Evolutionary conservation across 2,329 filamentous ascomycete genomes (phyloP), one percentile per base, ranked within the genome.

Genomic region (Helicocarpus griseus): DNA sequence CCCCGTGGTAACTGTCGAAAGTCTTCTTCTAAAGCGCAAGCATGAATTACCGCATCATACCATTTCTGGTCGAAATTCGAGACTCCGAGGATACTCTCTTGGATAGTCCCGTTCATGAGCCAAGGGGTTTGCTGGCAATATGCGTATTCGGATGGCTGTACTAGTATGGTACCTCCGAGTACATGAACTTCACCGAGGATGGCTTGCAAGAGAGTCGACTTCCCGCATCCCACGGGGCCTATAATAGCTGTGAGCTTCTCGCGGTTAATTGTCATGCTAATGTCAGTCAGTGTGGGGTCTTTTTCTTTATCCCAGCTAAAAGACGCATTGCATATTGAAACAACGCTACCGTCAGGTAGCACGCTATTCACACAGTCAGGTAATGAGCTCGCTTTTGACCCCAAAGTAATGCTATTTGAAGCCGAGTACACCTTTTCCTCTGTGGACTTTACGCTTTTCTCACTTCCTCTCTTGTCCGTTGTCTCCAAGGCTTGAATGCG

Each of bases 221-320:
- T 79, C 3, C 76, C 77, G 53, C 72, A 77, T 4, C 74, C 76
- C 22, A 76, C 73, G 14, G 76, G 75, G 14, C 75, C 76, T 51
- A 77, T 65, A 8, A 78, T 58, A 60, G 77, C 72, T 24, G 71
- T 74, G 46, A 77, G 66, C 52, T 69, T 72, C 33, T 67, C 67
- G 19, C 66, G 67, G 22, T 70, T 64, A 29, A 77, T 62, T 6
- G 57, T 61, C 31, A 76, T 56, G 6, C 65, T 69, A 50, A 76
- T 68, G 14, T 64, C 61, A 33, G 70, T 68, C 38, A 77, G 55
- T 19, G 68, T 58, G 1, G 74, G 63, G 3, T 66, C 63, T 41
- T 71, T 69, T 21, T 70, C 64, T 4, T 61, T 56, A 35, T 74
- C 69, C 74, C 75, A 78, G 8, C 70, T 69, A 58, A 77, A 77